Percentiles rank a stretch among this genome's conserved stretches.
phyloP scores from a whole-genome alignment of 2,329 filamentous ascomycete genomes.

The Talaromyces pinophilus region DNA sequence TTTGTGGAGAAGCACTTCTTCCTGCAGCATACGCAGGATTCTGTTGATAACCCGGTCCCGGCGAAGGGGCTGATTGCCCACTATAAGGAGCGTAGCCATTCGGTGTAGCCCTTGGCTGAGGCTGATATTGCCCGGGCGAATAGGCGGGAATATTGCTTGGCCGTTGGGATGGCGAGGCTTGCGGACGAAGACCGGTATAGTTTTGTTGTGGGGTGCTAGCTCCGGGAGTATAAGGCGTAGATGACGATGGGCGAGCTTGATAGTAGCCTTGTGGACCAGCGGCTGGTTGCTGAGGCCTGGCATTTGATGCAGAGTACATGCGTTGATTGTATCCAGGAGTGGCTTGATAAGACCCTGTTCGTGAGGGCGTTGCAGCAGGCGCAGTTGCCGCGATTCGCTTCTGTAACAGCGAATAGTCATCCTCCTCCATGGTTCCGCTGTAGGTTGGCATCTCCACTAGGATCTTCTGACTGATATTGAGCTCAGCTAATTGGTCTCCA shows the following conservation, averaged over 20 bases:
- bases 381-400: conserved; percentile 39
- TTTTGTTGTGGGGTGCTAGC: conserved; percentile 29
- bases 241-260: conserved; percentile 32
- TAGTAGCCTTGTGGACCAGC: conserved; percentile 22
- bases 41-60: conserved; percentile 33
- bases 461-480: conserved; percentile 79
- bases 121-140: conserved; percentile 42
- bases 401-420: conserved; percentile 63
- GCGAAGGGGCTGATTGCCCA: conserved; percentile 33
- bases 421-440: conserved; percentile 79
- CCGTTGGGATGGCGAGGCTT: conserved; percentile 41
- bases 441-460: conserved; percentile 72
- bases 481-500: conserved; percentile 78
- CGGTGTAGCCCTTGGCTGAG: conserved; percentile 41
- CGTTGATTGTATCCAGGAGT: conserved; percentile 40
- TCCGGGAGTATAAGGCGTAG: conserved; percentile 36
- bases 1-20: conserved; percentile 38
- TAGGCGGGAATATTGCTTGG: conserved; percentile 40
- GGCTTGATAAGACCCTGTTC: conserved; percentile 35
- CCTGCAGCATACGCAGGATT: conserved; percentile 31
- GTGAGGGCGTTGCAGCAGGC: conserved; percentile 36
- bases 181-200: conserved; percentile 36
- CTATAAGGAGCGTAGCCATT: conserved; percentile 41
- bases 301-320: conserved; percentile 26
- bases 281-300: conserved; percentile 39